These are phyloP conservation scores for Coemansia sp. DNA, from an alignment of 192 early-diverging fungal genomes.

Conservation along the genomic window DNA sequence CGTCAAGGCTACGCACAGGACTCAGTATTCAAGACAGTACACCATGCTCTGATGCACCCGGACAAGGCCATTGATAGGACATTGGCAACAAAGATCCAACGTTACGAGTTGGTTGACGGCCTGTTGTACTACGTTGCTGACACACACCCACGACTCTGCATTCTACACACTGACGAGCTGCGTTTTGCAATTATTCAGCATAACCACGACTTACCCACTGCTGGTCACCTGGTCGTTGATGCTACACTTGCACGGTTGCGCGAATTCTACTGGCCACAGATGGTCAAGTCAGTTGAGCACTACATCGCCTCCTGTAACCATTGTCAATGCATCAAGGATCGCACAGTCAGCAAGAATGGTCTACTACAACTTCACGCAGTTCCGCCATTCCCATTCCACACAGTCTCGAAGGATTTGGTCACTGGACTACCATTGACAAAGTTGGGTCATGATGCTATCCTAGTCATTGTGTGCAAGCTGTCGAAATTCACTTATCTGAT, in stretches of 20 bases:
- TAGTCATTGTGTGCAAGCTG: background rate
- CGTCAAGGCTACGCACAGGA: too few relatives aligned
- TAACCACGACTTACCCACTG: background rate
- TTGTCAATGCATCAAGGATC: background rate
- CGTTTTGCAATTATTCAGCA: background rate
- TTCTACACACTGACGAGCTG: background rate
- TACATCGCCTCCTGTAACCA: background rate
- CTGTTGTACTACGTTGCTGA: background rate
- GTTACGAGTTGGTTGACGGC: background rate
- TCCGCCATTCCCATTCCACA: background rate
- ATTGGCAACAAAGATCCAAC: background rate
- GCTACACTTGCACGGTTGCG: background rate
- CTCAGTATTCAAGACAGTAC: background rate
- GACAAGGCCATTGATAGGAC: background rate
- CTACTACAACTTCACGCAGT: background rate
- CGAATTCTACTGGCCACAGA: background rate
- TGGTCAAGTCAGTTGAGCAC: background rate
- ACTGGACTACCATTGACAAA: background rate
- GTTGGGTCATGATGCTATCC: background rate
- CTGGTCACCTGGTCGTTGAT: background rate
- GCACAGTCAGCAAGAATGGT: background rate
- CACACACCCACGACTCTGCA: background rate
- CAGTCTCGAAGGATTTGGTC: background rate
- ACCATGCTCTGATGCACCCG: background rate
- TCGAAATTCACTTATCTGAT: constrained; percentile 4